Conservation (phyloP, 371 early-diverging fungal species). For the Conidiobolus incongruus region DNA sequence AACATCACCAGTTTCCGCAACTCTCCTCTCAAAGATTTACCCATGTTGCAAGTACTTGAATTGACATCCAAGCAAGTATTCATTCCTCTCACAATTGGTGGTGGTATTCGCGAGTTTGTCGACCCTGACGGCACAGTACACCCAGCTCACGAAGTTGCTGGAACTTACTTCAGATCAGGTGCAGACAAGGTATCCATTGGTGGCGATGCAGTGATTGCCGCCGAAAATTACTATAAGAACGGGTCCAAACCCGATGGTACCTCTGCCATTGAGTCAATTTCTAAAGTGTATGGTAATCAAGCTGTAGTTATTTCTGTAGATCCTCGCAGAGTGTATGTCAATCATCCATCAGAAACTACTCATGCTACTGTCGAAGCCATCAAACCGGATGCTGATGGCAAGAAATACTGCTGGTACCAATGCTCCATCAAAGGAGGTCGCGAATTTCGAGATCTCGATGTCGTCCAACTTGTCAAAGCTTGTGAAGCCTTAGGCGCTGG, state of each 20-base stretch:
- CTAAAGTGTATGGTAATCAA: conserved; percentile 77
- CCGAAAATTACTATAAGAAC: conserved; percentile 47
- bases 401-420: conserved; percentile 92
- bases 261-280: conserved; percentile 81
- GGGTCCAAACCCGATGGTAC: conserved; percentile 25
- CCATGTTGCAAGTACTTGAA: conserved; percentile 82
- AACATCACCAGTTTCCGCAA: conserved; percentile 95
- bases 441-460: conserved; percentile 85
- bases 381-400: conserved; percentile 70
- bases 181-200: conserved; percentile 98
- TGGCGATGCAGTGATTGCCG: conserved; percentile 91
- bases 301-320: conserved; percentile 97
- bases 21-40: conserved; percentile 68
- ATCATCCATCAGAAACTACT: conserved; percentile 1
- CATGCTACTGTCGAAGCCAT: conserved; percentile 52
- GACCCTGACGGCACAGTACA: conserved; percentile 60
- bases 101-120: conserved; percentile 81
- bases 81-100: conserved; percentile 94
- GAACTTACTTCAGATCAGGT: conserved; percentile 92
- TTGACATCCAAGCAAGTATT: conserved; percentile 78
- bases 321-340: conserved; percentile 84
- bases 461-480: conserved; percentile 64
- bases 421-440: conserved; percentile 94
- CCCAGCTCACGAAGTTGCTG: conserved; percentile 83
- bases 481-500: conserved; percentile 86